Conservation (phyloP, 2,329 filamentous ascomycete species). For the Amylocarpus encephaloides region DNA sequence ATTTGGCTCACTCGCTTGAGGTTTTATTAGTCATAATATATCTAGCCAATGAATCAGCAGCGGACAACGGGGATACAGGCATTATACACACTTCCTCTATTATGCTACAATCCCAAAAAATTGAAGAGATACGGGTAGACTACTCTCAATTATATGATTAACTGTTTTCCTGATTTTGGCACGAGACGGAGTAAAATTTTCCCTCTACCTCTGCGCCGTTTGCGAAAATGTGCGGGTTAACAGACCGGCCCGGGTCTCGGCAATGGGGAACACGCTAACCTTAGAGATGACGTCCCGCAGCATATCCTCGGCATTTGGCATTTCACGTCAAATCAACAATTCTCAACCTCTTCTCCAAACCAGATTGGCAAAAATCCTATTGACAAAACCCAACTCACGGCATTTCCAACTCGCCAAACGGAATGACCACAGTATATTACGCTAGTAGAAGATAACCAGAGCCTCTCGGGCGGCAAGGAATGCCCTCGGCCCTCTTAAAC, state of each 20-base stretch:
- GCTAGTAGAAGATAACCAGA: slow-evolving; percentile 13
- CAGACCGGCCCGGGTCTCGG: neutral
- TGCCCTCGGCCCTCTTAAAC: slow-evolving; percentile 49
- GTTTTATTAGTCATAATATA: too few species aligned
- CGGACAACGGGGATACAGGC: too few species aligned
- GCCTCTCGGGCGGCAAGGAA: slow-evolving; percentile 36
- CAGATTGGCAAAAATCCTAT: neutral
- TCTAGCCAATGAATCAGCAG: too few species aligned
- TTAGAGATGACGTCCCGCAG: neutral
- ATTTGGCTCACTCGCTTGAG: too few species aligned
- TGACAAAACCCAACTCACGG: neutral
- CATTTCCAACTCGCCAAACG: neutral
- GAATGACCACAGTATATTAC: slow-evolving; percentile 11
- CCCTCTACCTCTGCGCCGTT: too few species aligned
- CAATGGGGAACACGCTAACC: neutral
- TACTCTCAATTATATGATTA: neutral
- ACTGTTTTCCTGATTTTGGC: neutral
- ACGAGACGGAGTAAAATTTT: neutral
- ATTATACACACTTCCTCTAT: neutral
- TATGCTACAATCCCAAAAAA: too few species aligned
- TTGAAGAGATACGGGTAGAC: neutral
- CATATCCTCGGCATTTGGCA: neutral
- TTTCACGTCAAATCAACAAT: neutral
- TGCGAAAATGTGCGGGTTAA: neutral
- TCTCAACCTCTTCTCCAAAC: neutral